phyloP scores from a whole-genome alignment of 2,329 filamentous ascomycete genomes.

The Scytalidium lignicola region DNA sequence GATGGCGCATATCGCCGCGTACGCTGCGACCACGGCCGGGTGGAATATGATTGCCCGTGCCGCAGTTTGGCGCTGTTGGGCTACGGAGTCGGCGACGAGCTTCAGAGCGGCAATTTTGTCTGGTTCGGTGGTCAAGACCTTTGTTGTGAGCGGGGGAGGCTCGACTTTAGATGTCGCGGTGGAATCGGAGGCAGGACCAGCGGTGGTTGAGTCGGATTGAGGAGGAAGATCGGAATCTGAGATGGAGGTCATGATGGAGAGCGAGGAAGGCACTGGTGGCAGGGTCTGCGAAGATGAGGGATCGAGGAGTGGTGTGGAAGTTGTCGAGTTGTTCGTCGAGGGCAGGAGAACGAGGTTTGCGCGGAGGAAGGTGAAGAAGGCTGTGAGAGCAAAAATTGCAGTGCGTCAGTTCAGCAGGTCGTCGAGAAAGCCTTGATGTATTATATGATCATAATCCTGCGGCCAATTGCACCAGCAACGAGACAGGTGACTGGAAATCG shows the following conservation, averaged over 20 bases:
- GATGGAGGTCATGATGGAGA: conserved; percentile 30
- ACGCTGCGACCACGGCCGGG: conserved; percentile 45
- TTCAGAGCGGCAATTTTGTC: conserved; percentile 65
- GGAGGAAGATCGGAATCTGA: conserved; percentile 29
- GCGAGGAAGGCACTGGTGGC: conserved; percentile 31
- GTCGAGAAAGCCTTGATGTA: background rate
- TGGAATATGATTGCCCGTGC: conserved; percentile 60
- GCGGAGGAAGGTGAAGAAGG: conserved; percentile 77
- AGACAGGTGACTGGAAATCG: too few species aligned
- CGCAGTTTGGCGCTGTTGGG: conserved; percentile 71
- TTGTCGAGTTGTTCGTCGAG: conserved; percentile 44
- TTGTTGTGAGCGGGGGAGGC: conserved; percentile 60
- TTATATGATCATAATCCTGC: too few species aligned
- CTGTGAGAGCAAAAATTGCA: conserved; percentile 38
- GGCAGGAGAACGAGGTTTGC: conserved; percentile 69
- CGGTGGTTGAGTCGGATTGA: conserved; percentile 16
- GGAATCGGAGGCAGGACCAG: conserved; percentile 25
- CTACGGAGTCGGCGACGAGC: conserved; percentile 75
- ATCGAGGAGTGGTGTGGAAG: conserved; percentile 59
- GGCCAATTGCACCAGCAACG: too few species aligned
- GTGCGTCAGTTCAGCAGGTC: conserved; percentile 5
- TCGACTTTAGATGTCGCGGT: conserved; percentile 36
- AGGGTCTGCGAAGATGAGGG: conserved; percentile 40
- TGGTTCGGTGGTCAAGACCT: conserved; percentile 44
- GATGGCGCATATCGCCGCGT: conserved; percentile 38